These are phyloP conservation scores for Nemania bipapillata DNA, from an alignment of 2,329 filamentous ascomycete genomes.

Conservation along the genomic window DNA sequence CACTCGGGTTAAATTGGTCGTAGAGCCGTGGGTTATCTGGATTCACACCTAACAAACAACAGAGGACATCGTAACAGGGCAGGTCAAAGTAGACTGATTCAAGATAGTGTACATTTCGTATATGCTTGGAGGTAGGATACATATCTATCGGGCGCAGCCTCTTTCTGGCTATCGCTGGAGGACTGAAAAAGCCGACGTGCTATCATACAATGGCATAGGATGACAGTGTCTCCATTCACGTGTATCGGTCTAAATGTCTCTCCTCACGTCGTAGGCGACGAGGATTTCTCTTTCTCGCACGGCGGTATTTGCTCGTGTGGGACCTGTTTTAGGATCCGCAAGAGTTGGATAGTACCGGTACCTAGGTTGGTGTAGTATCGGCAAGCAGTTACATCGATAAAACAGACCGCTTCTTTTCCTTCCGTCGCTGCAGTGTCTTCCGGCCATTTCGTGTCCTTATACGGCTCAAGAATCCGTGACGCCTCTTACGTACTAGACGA, in stretches of 20 bases:
- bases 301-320: background rate
- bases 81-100: background rate
- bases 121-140: conserved; percentile 20
- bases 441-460: conserved; percentile 62
- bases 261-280: background rate
- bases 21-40: background rate
- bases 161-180: conserved; percentile 34
- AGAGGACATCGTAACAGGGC: background rate
- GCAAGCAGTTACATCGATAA: conserved; percentile 50
- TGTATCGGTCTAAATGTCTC: background rate
- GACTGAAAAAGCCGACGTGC: conserved; percentile 44
- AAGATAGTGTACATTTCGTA: conserved; percentile 26
- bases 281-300: background rate
- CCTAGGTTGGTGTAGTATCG: background rate
- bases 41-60: background rate
- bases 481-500: conserved; percentile 68
- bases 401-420: conserved; percentile 63
- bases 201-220: conserved; percentile 46
- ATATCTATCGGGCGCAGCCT: conserved; percentile 24
- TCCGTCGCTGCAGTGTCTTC: conserved; percentile 64
- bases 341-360: background rate
- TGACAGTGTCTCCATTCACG: background rate
- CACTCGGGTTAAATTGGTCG: background rate
- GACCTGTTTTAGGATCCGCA: background rate
- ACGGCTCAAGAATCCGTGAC: conserved; percentile 67